Percentiles rank a stretch among this genome's conserved stretches.
Evolutionary conservation across 2,329 filamentous ascomycete species (phyloP).

Genomic region (Chaetothyriales sp.): DNA sequence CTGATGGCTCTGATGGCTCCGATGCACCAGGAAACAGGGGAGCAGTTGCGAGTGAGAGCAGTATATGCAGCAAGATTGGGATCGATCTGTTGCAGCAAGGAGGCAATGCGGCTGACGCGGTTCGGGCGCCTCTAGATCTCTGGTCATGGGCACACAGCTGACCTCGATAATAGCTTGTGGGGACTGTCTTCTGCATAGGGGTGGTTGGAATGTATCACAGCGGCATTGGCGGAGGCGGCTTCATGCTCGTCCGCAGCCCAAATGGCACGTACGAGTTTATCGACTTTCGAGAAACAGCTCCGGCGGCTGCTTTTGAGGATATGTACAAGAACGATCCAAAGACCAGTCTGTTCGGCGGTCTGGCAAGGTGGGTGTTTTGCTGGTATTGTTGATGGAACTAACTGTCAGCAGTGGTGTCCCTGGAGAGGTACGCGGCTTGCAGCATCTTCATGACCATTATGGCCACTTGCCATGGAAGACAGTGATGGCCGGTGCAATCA

Average conservation of each 20-base stretch:
- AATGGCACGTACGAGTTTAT: constrained; percentile 70
- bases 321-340: constrained; percentile 65
- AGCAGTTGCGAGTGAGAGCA: constrained; percentile 55
- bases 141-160: constrained; percentile 1
- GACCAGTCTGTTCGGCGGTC: constrained; percentile 54
- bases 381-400: background rate
- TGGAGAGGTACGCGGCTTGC: constrained; percentile 55
- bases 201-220: constrained; percentile 61
- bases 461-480: constrained; percentile 52
- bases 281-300: constrained; percentile 81
- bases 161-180: constrained; percentile 39
- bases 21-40: constrained; percentile 28
- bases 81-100: constrained; percentile 46
- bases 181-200: constrained; percentile 59
- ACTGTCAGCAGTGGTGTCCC: constrained; percentile 34
- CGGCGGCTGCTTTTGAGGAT: constrained; percentile 61
- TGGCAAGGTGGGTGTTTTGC: constrained; percentile 39
- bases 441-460: constrained; percentile 54
- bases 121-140: constrained; percentile 20
- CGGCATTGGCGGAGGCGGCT: constrained; percentile 81
- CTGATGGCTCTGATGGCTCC: background rate
- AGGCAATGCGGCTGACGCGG: constrained; percentile 61
- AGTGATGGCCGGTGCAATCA: constrained; percentile 59
- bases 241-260: constrained; percentile 61
- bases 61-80: constrained; percentile 55